Evolutionary conservation across 2,329 filamentous ascomycete genomes (phyloP).

Genomic region (Colletotrichum orbiculare): DNA sequence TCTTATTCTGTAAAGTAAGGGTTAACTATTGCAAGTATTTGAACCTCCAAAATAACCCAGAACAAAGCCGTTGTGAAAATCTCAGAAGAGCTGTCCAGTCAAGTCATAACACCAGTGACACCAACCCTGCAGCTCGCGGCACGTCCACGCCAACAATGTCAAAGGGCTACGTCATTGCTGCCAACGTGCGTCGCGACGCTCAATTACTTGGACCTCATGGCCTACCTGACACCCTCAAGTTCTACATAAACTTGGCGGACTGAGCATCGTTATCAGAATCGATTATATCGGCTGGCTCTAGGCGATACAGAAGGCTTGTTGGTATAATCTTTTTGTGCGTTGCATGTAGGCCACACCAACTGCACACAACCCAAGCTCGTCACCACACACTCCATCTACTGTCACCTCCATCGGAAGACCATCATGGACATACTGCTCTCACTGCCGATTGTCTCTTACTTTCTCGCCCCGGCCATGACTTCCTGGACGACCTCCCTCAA

Average conservation of each 20-base stretch:
- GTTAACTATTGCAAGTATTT: too few relatives aligned
- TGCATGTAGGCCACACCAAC: neutral
- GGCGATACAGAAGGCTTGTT: too few relatives aligned
- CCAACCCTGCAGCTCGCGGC: too few relatives aligned
- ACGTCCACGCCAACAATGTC: neutral
- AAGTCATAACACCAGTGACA: too few relatives aligned
- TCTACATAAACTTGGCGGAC: neutral
- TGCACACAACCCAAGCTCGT: neutral
- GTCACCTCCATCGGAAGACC: neutral
- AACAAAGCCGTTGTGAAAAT: too few relatives aligned
- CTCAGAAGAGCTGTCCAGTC: too few relatives aligned
- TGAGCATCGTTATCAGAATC: neutral
- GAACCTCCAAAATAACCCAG: too few relatives aligned
- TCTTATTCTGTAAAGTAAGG: too few relatives aligned
- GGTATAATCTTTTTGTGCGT: too few relatives aligned
- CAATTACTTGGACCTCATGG: neutral
- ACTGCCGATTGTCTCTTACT: conserved; percentile 76
- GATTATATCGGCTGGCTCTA: neutral
- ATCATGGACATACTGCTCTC: conserved; percentile 76
- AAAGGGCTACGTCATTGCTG: conserved; percentile 27
- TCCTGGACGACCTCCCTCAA: conserved; percentile 85
- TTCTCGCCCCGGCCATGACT: conserved; percentile 69
- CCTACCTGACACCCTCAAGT: neutral
- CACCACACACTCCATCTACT: neutral
- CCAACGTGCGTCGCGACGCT: conserved; percentile 16